Base-by-base conservation (phyloP, 176 grass and related monocot genomes). In the Ensete glaucum region DNA sequence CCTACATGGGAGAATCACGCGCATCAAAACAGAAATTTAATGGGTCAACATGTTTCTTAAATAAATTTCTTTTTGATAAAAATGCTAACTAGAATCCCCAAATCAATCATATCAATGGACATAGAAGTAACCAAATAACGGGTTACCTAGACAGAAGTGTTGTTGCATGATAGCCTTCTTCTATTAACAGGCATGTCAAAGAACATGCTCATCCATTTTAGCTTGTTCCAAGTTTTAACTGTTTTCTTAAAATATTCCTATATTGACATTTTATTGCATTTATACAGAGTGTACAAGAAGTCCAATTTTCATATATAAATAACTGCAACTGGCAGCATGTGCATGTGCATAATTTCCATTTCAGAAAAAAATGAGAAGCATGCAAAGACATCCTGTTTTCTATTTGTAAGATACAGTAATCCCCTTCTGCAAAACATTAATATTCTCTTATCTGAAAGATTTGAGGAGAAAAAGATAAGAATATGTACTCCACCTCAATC, bases 401-500 rank as follows among this genome's bases (percentile, higher is more conserved):
- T 43, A 43, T 43, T 43, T 20, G 57, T 4, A 20, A 50, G 17
- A n/a, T 11, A 50, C 11, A 19, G 9, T 50, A 16, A 22, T 9
- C 43, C 43, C 7, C 8, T 34, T 50, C 43, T 16, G 64, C 14
- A 67, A 27, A 67, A 15, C 26, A 17, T 7, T 67, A 9, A 51
- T 50, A 17, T 50, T 21, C 51, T 50, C 8, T 69, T 50, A 70
- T 70, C 15, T 51, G 7, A 54, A 27, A 74, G 22, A 56, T 8
- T 26, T 9, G 24, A 68, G 24, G 34, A 56, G 12, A 27, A 57
- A 54, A 23, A 52, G 67, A 43, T 25, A 70, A 50, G 2, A 64
- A 24, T 19, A 70, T 49, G 56, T 77, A 85, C 66, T 54, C 3
- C 62, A 97, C 94, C 94, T 97, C 94, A 56, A 97, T 91, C 79